Percentiles rank a stretch among this genome's conserved stretches.
phyloP scores from a whole-genome alignment of 2,329 filamentous ascomycete species.

The Coniochaeta prunicola region DNA sequence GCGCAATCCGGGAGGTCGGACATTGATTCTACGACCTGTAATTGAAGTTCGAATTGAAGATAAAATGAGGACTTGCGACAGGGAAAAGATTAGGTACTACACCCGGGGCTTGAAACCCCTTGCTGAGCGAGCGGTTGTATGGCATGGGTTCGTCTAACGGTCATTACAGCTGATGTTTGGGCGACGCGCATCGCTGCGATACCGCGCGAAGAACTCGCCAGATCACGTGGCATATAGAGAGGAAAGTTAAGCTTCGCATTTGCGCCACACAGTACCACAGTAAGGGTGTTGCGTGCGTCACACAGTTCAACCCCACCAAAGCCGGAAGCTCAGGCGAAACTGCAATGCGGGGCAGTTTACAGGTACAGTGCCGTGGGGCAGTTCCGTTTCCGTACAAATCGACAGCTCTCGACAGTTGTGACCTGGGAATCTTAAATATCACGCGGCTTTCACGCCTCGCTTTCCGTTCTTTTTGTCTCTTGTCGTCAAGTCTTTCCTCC shows the following conservation, averaged over 20 bases:
- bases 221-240: neutral
- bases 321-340: neutral
- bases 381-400: neutral
- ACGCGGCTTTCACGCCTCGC: neutral
- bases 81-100: neutral
- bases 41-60: neutral
- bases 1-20: constrained; percentile 34
- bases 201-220: neutral
- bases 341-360: neutral
- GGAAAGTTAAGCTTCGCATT: neutral
- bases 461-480: neutral
- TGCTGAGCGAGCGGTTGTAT: neutral
- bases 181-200: neutral
- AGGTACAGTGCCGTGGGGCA: neutral
- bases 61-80: neutral
- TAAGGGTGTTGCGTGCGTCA: neutral
- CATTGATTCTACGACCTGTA: neutral
- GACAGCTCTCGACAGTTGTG: neutral
- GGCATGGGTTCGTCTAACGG: too few species aligned
- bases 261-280: neutral
- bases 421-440: neutral
- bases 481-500: neutral
- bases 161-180: neutral
- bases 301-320: neutral
- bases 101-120: neutral